These are phyloP conservation scores for Leccinum aurantiacum DNA, from an alignment of 768 basidiomycete species.

Conservation along the genomic window DNA sequence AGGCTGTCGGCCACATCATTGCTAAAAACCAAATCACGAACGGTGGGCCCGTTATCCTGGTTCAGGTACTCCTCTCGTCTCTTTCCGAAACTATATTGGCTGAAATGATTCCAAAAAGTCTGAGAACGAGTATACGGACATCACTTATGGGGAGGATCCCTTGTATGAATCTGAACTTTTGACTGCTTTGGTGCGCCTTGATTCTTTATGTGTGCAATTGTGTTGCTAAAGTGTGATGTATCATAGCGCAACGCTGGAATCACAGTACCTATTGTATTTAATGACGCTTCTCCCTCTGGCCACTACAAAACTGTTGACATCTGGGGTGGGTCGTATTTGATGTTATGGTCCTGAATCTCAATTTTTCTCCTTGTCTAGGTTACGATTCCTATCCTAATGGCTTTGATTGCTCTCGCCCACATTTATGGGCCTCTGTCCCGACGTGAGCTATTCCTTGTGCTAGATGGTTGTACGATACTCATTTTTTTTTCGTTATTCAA, in stretches of 20 bases:
- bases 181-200: conserved; percentile 22
- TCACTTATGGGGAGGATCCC: conserved; percentile 39
- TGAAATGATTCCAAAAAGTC: conserved; percentile 33
- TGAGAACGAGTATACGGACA: conserved; percentile 52
- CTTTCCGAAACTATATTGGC: conserved; percentile 31
- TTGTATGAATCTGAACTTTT: conserved; percentile 44
- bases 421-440: conserved; percentile 46
- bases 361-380: conserved; percentile 5
- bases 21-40: conserved; percentile 57
- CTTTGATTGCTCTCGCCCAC: conserved; percentile 52
- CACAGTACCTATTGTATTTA: conserved; percentile 47
- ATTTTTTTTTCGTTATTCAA: conserved; percentile 1
- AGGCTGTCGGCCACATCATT: conserved; percentile 47
- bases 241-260: conserved; percentile 43
- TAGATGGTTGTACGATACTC: not conserved
- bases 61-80: conserved; percentile 17
- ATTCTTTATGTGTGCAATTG: not conserved
- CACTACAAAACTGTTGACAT: conserved; percentile 47
- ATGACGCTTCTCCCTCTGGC: conserved; percentile 47
- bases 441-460: conserved; percentile 23
- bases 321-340: conserved; percentile 38
- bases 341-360: not conserved
- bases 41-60: conserved; percentile 55
- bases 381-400: conserved; percentile 45
- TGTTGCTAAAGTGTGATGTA: conserved; percentile 5